Evolutionary conservation across 2,329 filamentous ascomycete species (phyloP).

Genomic region (Colletotrichum coccodes): DNA sequence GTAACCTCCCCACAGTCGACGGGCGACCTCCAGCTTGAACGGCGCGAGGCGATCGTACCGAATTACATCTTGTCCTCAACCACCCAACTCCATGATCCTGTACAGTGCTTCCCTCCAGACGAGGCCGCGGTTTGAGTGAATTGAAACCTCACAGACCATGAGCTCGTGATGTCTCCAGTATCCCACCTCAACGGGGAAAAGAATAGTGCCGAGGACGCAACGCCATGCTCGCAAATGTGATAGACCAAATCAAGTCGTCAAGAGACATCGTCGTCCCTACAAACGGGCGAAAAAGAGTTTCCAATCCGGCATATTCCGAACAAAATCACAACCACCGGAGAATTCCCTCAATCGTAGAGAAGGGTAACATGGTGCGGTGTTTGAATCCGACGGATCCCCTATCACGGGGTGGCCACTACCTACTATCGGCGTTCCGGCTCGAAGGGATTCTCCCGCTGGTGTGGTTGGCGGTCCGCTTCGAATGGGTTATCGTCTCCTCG

Average conservation of each 20-base stretch:
- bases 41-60: not conserved
- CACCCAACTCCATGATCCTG: not conserved
- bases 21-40: not conserved
- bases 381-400: not conserved
- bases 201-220: slow-evolving; percentile 16
- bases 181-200: not conserved
- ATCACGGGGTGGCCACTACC: not conserved
- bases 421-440: slow-evolving; percentile 24
- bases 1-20: not conserved
- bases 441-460: slow-evolving; percentile 23
- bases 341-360: not conserved
- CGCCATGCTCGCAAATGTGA: slow-evolving; percentile 28
- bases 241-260: slow-evolving; percentile 15
- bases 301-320: not conserved
- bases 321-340: not conserved
- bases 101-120: not conserved
- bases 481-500: slow-evolving; percentile 8
- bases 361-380: not conserved
- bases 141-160: not conserved
- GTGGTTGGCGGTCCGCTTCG: slow-evolving; percentile 15
- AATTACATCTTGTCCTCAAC: not conserved
- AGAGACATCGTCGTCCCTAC: not conserved
- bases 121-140: not conserved
- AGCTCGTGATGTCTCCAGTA: not conserved
- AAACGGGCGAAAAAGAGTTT: not conserved